Conservation (phyloP, 2,329 filamentous ascomycete genomes). For the Talaromyces sp. region DNA sequence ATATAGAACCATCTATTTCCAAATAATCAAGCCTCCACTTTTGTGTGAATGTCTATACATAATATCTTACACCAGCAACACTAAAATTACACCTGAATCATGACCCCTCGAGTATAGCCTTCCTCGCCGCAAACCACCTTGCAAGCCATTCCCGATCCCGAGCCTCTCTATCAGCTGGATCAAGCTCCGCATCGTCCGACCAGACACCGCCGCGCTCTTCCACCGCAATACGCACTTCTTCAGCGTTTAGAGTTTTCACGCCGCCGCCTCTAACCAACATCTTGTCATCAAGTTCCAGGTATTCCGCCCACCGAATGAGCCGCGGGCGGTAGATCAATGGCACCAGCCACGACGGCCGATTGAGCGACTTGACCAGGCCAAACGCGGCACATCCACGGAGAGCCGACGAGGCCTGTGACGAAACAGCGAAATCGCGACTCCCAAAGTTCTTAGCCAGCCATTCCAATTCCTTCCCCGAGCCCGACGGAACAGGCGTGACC, state of each 20-base stretch:
- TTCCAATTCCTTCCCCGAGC: constrained; percentile 24
- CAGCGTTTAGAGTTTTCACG: constrained; percentile 50
- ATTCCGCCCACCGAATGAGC: constrained; percentile 52
- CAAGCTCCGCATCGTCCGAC: constrained; percentile 15
- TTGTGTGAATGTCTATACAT: neutral
- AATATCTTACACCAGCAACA: neutral
- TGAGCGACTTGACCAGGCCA: constrained; percentile 27
- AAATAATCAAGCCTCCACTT: neutral
- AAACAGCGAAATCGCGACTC: constrained; percentile 15
- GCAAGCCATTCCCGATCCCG: constrained; percentile 32
- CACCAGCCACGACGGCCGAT: constrained; percentile 37
- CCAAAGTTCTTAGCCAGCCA: constrained; percentile 21
- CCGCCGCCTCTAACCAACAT: constrained; percentile 63
- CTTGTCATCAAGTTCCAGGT: constrained; percentile 65
- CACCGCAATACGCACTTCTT: constrained; percentile 66
- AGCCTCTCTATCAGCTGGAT: constrained; percentile 17
- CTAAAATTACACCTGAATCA: neutral
- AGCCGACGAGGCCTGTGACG: constrained; percentile 19
- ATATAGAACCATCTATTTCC: neutral
- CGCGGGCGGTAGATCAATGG: constrained; percentile 47
- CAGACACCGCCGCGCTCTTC: constrained; percentile 56
- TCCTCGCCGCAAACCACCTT: constrained; percentile 25
- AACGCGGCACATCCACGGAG: constrained; percentile 31
- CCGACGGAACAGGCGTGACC: constrained; percentile 11
- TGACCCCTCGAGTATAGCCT: neutral